Evolutionary conservation across 1,284 basidiomycete species (phyloP).

Genomic region (Wallemia mellicola): DNA sequence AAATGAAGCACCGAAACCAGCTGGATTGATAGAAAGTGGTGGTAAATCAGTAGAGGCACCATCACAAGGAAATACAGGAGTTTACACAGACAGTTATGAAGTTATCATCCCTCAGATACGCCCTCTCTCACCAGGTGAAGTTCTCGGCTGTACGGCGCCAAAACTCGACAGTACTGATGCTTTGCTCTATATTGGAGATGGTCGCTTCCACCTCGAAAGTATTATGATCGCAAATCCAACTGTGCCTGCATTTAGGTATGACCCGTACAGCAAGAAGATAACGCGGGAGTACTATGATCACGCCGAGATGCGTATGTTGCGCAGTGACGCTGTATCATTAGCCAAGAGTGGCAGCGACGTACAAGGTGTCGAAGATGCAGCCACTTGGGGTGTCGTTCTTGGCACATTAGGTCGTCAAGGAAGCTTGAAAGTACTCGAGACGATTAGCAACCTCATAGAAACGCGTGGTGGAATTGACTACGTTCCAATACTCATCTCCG

Average conservation of each 20-base stretch:
- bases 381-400: conserved; percentile 67
- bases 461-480: conserved; percentile 26
- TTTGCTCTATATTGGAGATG: conserved; percentile 80
- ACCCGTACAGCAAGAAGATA: conserved; percentile 91
- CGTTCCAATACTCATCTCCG: conserved; percentile 73
- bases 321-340: conserved; percentile 43
- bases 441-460: conserved; percentile 33
- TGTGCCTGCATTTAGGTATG: conserved; percentile 91
- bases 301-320: conserved; percentile 43
- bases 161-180: conserved; percentile 41
- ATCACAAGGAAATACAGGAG: conserved; percentile 15
- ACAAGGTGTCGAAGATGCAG: conserved; percentile 9
- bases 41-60: conserved; percentile 3
- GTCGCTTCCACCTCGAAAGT: conserved; percentile 87
- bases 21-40: background rate
- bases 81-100: conserved; percentile 33
- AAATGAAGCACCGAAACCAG: conserved; percentile 12
- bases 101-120: conserved; percentile 61
- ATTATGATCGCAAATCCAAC: conserved; percentile 97
- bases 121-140: conserved; percentile 84
- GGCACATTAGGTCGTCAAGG: conserved; percentile 90
- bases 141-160: conserved; percentile 88
- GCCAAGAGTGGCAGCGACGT: conserved; percentile 18
- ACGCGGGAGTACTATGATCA: conserved; percentile 82
- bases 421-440: conserved; percentile 59